phyloP scores from a whole-genome alignment of 169 alveolate species.

The Condylostoma magnum region DNA sequence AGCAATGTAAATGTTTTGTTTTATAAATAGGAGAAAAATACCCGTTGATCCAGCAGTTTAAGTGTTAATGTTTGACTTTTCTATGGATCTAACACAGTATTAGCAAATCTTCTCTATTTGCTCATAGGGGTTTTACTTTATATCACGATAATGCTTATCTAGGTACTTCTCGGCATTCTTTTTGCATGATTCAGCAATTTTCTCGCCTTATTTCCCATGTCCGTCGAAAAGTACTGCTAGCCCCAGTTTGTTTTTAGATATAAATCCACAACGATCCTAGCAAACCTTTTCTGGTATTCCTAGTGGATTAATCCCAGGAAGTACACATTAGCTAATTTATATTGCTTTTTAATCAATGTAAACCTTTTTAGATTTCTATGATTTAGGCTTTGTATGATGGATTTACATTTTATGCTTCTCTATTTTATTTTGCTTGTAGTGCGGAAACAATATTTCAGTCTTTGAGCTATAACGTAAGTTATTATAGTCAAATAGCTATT shows the following conservation, averaged over 20 bases:
- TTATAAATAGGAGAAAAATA: not conserved
- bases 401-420: too few relatives aligned
- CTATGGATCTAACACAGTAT: not conserved
- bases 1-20: not conserved
- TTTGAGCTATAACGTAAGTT: too few relatives aligned
- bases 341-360: not conserved
- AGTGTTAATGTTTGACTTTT: not conserved
- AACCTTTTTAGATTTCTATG: too few relatives aligned
- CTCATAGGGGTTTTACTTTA: not conserved
- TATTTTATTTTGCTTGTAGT: too few relatives aligned
- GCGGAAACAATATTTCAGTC: too few relatives aligned
- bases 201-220: constrained; percentile 29
- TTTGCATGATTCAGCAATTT: constrained; percentile 32
- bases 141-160: not conserved
- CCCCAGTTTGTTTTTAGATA: not conserved
- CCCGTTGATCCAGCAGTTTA: not conserved
- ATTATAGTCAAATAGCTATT: too few relatives aligned
- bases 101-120: not conserved
- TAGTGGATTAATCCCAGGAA: constrained; percentile 29
- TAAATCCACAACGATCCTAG: constrained; percentile 17
- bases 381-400: too few relatives aligned
- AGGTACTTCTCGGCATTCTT: not conserved
- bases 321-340: not conserved
- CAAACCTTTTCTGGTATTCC: not conserved
- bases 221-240: constrained; percentile 24